phyloP scores from a whole-genome alignment of 2,329 filamentous ascomycete genomes.

The Alternaria consortialis region DNA sequence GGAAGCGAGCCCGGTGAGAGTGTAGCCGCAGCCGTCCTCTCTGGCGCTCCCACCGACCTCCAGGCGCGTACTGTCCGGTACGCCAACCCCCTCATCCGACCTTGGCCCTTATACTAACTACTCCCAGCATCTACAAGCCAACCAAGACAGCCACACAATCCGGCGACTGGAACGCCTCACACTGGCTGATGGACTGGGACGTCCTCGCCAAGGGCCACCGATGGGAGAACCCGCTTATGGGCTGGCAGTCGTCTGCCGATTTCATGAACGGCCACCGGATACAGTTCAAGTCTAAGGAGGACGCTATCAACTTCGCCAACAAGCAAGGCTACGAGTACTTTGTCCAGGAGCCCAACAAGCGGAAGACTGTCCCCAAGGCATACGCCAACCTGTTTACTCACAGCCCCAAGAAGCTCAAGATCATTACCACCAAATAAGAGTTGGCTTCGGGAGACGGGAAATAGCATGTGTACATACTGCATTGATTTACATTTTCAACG shows the following conservation, averaged over 20 bases:
- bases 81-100: conserved; percentile 30
- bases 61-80: conserved; percentile 95
- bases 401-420: conserved; percentile 83
- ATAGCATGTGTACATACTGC: conserved; percentile 42
- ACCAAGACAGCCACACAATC: conserved; percentile 97
- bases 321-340: conserved; percentile 99
- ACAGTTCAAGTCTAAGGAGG: conserved; percentile 91
- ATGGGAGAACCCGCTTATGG: conserved; percentile 99
- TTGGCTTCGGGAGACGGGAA: not conserved
- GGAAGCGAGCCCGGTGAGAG: conserved; percentile 82
- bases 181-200: conserved; percentile 99
- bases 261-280: conserved; percentile 93
- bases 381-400: conserved; percentile 98
- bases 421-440: conserved; percentile 78
- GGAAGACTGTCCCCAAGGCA: conserved; percentile 86
- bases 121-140: conserved; percentile 85
- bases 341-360: conserved; percentile 93
- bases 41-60: conserved; percentile 90
- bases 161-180: conserved; percentile 81
- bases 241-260: conserved; percentile 96
- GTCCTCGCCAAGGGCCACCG: conserved; percentile 89
- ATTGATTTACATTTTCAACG: conserved; percentile 18
- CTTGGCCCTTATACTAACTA: conserved; percentile 13
- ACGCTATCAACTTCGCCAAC: conserved; percentile 92
- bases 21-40: conserved; percentile 84